These are phyloP conservation scores for Paramyrothecium roridum DNA, from an alignment of 2,329 filamentous ascomycete species.

Conservation along the genomic window DNA sequence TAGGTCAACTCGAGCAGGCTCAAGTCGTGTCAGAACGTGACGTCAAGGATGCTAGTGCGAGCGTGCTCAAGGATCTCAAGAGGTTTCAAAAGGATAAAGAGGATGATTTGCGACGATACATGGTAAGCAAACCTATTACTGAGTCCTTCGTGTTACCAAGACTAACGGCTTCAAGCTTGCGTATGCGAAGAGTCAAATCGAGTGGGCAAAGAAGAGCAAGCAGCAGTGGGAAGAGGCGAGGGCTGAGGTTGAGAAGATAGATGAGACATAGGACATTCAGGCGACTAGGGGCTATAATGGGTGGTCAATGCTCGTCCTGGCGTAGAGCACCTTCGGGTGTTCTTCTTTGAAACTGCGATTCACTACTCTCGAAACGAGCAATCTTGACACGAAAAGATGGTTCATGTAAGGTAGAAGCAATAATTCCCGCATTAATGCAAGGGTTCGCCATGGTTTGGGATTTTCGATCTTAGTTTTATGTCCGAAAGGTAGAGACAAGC, in stretches of 20 bases:
- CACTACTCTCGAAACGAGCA: no score
- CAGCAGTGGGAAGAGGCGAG: slow-evolving; percentile 92
- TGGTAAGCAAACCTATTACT: slow-evolving; percentile 61
- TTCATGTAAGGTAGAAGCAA: no score
- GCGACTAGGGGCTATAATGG: no score
- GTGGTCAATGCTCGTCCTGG: no score
- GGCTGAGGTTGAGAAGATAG: slow-evolving; percentile 85
- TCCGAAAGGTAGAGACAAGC: no score
- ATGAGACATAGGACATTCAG: slow-evolving; percentile 44
- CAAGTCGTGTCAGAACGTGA: slow-evolving; percentile 85
- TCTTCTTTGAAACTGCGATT: no score
- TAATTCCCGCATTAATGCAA: no score
- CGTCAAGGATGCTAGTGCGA: slow-evolving; percentile 86
- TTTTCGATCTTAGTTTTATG: no score
- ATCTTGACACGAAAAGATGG: no score
- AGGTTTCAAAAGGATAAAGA: slow-evolving; percentile 96
- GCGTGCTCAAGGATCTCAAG: slow-evolving; percentile 84
- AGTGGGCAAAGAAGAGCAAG: slow-evolving; percentile 88
- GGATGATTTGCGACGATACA: slow-evolving; percentile 87
- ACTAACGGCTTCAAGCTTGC: slow-evolving; percentile 60
- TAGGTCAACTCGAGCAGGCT: slow-evolving; percentile 85
- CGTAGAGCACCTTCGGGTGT: no score
- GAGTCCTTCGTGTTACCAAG: neutral
- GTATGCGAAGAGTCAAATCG: slow-evolving; percentile 88
- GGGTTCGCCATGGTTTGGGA: no score